Conservation (phyloP, 805 yeast species). For the Lipomyces anomalus region DNA sequence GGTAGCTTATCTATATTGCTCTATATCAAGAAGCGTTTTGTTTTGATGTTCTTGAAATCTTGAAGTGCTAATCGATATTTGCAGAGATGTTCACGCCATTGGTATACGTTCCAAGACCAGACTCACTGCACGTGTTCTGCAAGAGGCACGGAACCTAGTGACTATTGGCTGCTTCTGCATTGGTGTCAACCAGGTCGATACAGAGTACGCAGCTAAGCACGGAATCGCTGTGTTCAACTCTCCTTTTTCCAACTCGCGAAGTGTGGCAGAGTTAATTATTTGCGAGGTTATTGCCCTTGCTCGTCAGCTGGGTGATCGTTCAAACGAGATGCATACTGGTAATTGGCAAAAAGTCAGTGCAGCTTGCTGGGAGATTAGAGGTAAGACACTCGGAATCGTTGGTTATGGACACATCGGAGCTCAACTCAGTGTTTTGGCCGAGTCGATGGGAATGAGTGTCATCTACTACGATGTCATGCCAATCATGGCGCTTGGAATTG, state of each 20-base stretch:
- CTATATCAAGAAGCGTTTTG: neutral
- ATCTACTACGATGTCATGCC: slow-evolving; percentile 84
- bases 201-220: slow-evolving; percentile 80
- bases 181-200: slow-evolving; percentile 96
- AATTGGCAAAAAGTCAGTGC: slow-evolving; percentile 95
- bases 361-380: slow-evolving; percentile 98
- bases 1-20: slow-evolving; percentile 21
- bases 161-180: slow-evolving; percentile 98
- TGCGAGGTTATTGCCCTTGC: slow-evolving; percentile 92
- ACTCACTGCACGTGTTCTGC: slow-evolving; percentile 69
- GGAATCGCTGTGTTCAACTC: slow-evolving; percentile 98
- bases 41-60: neutral
- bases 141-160: slow-evolving; percentile 82
- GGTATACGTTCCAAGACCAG: slow-evolving; percentile 98
- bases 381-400: slow-evolving; percentile 92
- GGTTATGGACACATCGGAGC: slow-evolving; percentile 99
- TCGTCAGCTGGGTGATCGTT: slow-evolving; percentile 94
- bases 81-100: slow-evolving; percentile 78
- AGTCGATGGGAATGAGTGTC: slow-evolving; percentile 96
- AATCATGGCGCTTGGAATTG: slow-evolving; percentile 96
- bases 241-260: slow-evolving; percentile 96
- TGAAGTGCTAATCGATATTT: neutral
- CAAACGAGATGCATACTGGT: slow-evolving; percentile 91
- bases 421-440: slow-evolving; percentile 93
- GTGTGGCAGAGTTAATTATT: slow-evolving; percentile 95